A percentile compares a stretch with the other conserved stretches of the same genome.
Conservation (phyloP, 805 yeast genomes). For the Yamadazyma scolyti region DNA sequence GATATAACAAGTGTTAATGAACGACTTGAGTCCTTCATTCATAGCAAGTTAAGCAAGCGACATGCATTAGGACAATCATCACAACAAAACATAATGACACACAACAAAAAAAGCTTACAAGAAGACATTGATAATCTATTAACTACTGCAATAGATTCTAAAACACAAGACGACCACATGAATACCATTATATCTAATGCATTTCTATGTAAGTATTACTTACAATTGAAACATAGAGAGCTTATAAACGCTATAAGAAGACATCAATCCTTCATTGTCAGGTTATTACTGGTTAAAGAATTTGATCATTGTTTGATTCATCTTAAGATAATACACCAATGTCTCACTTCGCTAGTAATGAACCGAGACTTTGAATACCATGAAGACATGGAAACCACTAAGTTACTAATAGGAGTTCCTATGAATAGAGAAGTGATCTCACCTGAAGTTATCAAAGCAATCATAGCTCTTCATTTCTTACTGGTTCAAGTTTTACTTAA, state of each 20-base stretch:
- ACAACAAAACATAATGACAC: no score
- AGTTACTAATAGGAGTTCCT: not conserved
- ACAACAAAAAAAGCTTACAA: no score
- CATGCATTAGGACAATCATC: no score
- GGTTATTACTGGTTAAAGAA: slow-evolving; percentile 6
- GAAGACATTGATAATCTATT: no score
- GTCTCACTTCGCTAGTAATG: not conserved
- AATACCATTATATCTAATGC: slow-evolving; percentile 4
- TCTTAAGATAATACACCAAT: slow-evolving; percentile 7
- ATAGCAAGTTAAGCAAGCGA: no score
- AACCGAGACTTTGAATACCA: not conserved
- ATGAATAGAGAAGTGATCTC: not conserved
- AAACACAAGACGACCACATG: no score
- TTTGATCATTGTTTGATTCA: slow-evolving; percentile 13
- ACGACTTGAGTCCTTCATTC: no score
- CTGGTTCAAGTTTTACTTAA: slow-evolving; percentile 23
- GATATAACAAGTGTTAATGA: no score
- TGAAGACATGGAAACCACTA: not conserved
- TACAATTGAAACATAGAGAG: slow-evolving; percentile 3
- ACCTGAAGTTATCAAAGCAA: slow-evolving; percentile 8
- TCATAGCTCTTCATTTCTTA: slow-evolving; percentile 26
- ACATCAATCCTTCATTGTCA: slow-evolving; percentile 25
- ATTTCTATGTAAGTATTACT: slow-evolving; percentile 9
- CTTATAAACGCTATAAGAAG: slow-evolving; percentile 15
- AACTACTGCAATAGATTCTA: no score